Base-by-base conservation (phyloP, 2,329 filamentous ascomycete genomes). In the Chrysosphaeria jannelii region DNA sequence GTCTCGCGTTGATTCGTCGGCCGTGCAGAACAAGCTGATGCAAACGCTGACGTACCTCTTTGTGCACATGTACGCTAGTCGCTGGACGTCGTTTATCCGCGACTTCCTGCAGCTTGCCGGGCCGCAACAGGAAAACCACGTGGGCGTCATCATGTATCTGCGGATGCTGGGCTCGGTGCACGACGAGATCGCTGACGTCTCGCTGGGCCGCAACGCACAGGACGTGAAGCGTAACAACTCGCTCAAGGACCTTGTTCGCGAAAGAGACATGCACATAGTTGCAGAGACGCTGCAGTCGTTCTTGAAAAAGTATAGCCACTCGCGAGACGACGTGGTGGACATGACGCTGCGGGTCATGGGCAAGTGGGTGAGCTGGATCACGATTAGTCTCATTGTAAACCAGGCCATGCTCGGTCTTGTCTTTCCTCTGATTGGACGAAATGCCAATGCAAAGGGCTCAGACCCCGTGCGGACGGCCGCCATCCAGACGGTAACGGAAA, bases 341-440 rank as follows among this genome's bases (percentile, higher is more conserved):
- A 66, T 88, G 55, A 79, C 74, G 35, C 54, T 97, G 25, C 76
- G 70, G 44, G 70, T 78, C n/a, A 64, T 97, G 32, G 78, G 76
- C 18, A 85, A 81, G 42, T 97, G 85, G 81, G 78, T 90, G 29
- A 88, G 78, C 55, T 97, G 85, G 85, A 89, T 88, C 37, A 85
- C 93, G 39, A 93, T 97, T 35, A 72, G 71, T 23, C 53, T 97
- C 27, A 66, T 97, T 21, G 75, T 97, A 35, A 89, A 88, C 43
- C 63, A 79, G 39, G 61, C 68, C 25, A 85, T 90, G 57, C 62
- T 93, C 36, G 65, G 59, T 38, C 57, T 78, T 23, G 55, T 97
- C 28, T 68, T 91, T 36, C 71, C 85, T 32, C 61, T 93, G 31
- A 69, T 89, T 26, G 75, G 74, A n/a, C 70, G 68, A 42, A 52